Evolutionary conservation across 352 stramenopile species (phyloP).

Genomic region (Phytopythium oedochilum): DNA sequence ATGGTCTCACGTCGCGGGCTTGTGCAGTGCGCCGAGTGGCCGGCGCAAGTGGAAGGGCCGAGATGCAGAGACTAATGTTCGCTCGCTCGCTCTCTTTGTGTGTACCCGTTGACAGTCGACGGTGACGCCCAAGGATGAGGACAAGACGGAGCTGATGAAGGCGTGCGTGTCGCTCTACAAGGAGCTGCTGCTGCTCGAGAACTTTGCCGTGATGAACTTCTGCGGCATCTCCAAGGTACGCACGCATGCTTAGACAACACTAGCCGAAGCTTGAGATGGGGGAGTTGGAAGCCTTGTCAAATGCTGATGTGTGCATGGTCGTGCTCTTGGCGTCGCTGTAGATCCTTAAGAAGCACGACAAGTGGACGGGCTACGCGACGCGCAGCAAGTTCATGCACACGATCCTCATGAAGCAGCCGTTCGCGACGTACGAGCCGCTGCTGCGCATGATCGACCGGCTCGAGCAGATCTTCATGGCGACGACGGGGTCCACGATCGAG

Average conservation of each 20-base stretch:
- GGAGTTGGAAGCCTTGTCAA: too few species aligned
- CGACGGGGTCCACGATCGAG: conserved; percentile 82
- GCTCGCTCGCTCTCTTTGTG: background rate
- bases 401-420: conserved; percentile 88
- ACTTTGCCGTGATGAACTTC: conserved; percentile 90
- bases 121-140: conserved; percentile 39
- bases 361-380: conserved; percentile 89
- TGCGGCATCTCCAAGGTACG: conserved; percentile 83
- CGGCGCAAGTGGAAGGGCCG: too few species aligned
- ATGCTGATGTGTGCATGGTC: background rate
- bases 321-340: conserved; percentile 8
- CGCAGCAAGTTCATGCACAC: conserved; percentile 89
- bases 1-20: background rate
- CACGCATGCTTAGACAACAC: too few species aligned
- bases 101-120: conserved; percentile 18
- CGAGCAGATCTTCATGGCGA: conserved; percentile 86
- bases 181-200: conserved; percentile 81
- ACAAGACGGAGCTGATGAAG: conserved; percentile 80
- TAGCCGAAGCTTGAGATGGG: too few species aligned
- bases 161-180: conserved; percentile 82
- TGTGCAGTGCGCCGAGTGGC: too few species aligned
- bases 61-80: too few species aligned
- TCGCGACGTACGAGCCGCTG: conserved; percentile 79
- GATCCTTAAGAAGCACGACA: conserved; percentile 90
- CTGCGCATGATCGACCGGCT: conserved; percentile 85